Conservation (phyloP, 371 early-diverging fungal genomes). For the Dichotomocladium elegans region DNA sequence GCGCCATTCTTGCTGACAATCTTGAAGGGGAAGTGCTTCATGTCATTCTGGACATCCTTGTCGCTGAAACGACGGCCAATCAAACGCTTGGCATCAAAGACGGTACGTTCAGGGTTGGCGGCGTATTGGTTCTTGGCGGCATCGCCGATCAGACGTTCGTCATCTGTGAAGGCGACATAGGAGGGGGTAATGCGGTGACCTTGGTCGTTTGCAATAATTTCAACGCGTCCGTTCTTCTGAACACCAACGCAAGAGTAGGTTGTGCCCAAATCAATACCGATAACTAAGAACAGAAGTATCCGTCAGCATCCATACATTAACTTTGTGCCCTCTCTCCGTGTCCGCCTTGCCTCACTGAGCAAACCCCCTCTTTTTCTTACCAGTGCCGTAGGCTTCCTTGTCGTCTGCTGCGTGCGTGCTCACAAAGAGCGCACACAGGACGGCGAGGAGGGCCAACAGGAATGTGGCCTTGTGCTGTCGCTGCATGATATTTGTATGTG, state of each 20-base stretch:
- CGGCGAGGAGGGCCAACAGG: slow-evolving; percentile 42
- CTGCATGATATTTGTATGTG: slow-evolving; percentile 23
- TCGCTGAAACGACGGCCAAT: slow-evolving; percentile 87
- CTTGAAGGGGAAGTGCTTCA: slow-evolving; percentile 91
- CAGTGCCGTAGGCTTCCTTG: slow-evolving; percentile 48
- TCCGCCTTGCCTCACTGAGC: too few species aligned
- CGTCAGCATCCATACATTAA: not conserved
- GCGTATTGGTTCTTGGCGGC: slow-evolving; percentile 85
- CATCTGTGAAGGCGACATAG: slow-evolving; percentile 83
- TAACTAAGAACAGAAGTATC: slow-evolving; percentile 20
- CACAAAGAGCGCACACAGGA: slow-evolving; percentile 35
- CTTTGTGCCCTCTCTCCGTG: not conserved
- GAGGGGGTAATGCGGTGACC: slow-evolving; percentile 89
- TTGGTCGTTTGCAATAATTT: slow-evolving; percentile 77
- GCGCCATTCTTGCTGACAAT: slow-evolving; percentile 77
- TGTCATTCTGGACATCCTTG: slow-evolving; percentile 80
- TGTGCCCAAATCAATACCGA: slow-evolving; percentile 92
- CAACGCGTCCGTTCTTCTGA: slow-evolving; percentile 84
- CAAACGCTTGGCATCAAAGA: slow-evolving; percentile 95
- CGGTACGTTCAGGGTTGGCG: slow-evolving; percentile 81
- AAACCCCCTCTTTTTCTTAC: slow-evolving; percentile 23
- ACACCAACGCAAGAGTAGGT: slow-evolving; percentile 98
- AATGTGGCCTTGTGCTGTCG: slow-evolving; percentile 29
- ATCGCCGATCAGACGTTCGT: slow-evolving; percentile 84
- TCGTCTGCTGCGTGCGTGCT: slow-evolving; percentile 32